phyloP scores from a whole-genome alignment of 352 stramenopile genomes.

The Pythium chondricola region DNA sequence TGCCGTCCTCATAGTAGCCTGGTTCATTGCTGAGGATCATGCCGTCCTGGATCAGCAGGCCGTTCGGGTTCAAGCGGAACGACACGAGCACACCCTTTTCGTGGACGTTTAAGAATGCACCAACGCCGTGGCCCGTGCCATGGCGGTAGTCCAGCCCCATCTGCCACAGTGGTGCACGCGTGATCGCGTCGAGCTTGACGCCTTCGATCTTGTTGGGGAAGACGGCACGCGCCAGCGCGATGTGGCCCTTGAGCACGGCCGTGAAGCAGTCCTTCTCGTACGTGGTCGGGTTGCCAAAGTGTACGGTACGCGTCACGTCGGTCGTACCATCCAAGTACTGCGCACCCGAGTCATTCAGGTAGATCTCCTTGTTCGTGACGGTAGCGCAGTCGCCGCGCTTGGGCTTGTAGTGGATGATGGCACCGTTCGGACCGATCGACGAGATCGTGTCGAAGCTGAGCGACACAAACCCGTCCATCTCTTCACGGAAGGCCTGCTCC shows the following conservation, averaged over 20 bases:
- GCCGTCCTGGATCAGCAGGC: constrained; percentile 80
- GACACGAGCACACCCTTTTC: constrained; percentile 88
- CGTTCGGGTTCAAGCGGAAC: constrained; percentile 80
- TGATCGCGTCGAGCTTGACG: constrained; percentile 96
- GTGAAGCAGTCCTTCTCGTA: constrained; percentile 96
- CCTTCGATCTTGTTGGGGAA: constrained; percentile 91
- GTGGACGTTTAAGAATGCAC: constrained; percentile 96
- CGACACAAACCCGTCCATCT: constrained; percentile 87
- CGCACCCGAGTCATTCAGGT: constrained; percentile 98
- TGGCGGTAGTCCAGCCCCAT: constrained; percentile 96
- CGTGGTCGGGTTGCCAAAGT: constrained; percentile 91
- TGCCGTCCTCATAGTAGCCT: constrained; percentile 96
- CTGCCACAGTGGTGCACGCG: constrained; percentile 92
- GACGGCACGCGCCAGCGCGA: constrained; percentile 87
- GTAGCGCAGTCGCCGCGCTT: constrained; percentile 75
- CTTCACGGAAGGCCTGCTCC: constrained; percentile 81
- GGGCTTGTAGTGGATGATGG: constrained; percentile 95
- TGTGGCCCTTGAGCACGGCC: constrained; percentile 96
- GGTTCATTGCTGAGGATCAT: constrained; percentile 99
- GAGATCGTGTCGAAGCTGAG: constrained; percentile 98
- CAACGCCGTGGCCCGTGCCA: constrained; percentile 97
- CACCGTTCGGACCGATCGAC: constrained; percentile 93
- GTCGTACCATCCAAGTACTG: constrained; percentile 99
- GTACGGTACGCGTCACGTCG: constrained; percentile 98
- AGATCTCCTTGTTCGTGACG: constrained; percentile 91